Base-by-base conservation (phyloP, 768 basidiomycete genomes). In the Podaxis sp. region DNA sequence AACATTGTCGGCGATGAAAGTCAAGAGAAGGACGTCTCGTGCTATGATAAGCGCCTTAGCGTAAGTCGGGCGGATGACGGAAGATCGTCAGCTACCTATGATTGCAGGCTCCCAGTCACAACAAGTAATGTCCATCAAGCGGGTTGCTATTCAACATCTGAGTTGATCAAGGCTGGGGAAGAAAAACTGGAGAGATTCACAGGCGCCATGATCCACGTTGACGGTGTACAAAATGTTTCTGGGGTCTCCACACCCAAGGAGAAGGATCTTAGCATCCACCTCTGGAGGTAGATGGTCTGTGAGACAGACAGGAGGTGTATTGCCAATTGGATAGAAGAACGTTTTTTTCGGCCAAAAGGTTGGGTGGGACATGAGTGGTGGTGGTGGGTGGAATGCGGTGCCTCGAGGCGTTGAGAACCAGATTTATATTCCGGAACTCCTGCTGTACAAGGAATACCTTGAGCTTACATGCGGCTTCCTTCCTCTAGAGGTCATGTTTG, bases 271-370 rank as follows among this genome's bases (percentile, higher is more conserved):
- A 5, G 81, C 83, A n/a, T 70, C 57, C 56, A 77, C 69, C 63
- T 84, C 83, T 0, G 80, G 79, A 61, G 81, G 70, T 4, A 87
- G 68, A 43, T 79, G 74, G 57, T 80, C 72, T 2, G 81, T 80
- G 13, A 87, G 71, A 50, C 74, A 80, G 3, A 81, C 71, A 4
- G 87, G 80, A 3, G 84, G 76, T 0, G 86, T 86, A 66, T 86
- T 86, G 37, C 87, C 86, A 13, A 85, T 73, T 2, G 85, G 80
- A 69, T 86, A 87, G 73, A 85, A 87, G 62, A 77, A 82, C 2
- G 70, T 70, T 64, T 75, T 78, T 11, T 72, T 76, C 2, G 77
- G 80, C 76, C 78, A 82, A n/a, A 72, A 64, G 2, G 82, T 61
- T 2, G 79, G 75, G 54, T 80, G 78, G 3, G 80, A 71, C 83